Conservation (phyloP, 2,329 filamentous ascomycete genomes). For the Nemania sp. region DNA sequence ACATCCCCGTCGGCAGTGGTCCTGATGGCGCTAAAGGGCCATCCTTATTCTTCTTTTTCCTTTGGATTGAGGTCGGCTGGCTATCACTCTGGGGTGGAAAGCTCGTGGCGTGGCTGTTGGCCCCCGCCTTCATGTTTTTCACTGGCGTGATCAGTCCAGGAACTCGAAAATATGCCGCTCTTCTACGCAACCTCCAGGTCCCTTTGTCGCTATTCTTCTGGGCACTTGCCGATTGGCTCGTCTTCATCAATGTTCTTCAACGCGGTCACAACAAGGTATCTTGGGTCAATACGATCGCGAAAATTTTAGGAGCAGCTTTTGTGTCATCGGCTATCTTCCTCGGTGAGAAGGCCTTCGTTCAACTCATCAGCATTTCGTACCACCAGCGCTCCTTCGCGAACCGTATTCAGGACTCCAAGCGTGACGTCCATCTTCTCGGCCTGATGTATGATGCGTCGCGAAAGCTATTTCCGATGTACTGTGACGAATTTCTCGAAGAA, state of each 20-base stretch:
- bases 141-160: constrained; percentile 70
- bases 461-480: constrained; percentile 88
- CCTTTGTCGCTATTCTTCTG: constrained; percentile 71
- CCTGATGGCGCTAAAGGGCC: constrained; percentile 44
- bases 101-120: constrained; percentile 62
- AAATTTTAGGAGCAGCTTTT: constrained; percentile 67
- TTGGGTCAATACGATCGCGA: constrained; percentile 64
- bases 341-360: constrained; percentile 76
- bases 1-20: constrained; percentile 44
- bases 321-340: constrained; percentile 72
- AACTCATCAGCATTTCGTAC: constrained; percentile 83
- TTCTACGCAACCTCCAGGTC: constrained; percentile 66
- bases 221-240: constrained; percentile 64
- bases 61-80: constrained; percentile 73
- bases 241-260: constrained; percentile 60
- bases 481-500: constrained; percentile 85
- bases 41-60: constrained; percentile 63
- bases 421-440: constrained; percentile 77
- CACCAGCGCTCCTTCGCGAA: constrained; percentile 82
- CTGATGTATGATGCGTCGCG: constrained; percentile 90
- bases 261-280: constrained; percentile 41
- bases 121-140: constrained; percentile 68
- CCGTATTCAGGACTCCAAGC: constrained; percentile 87
- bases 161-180: constrained; percentile 69
- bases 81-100: constrained; percentile 69